Conservation (phyloP, 169 alveolate genomes). For the Besnoitia besnoiti region DNA sequence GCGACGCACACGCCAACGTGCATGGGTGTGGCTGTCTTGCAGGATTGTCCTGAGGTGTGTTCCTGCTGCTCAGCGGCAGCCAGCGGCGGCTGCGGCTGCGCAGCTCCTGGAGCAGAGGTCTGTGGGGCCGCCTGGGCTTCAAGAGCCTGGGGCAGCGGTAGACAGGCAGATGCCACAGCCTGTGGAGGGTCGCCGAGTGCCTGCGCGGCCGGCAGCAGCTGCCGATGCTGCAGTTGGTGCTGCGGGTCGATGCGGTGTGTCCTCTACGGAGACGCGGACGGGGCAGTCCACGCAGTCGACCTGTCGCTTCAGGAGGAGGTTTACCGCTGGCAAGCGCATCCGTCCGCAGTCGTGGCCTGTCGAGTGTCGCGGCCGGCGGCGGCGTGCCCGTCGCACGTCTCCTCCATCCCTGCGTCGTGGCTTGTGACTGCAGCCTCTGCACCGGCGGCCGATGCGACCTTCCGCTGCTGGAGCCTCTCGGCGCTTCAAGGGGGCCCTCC, state of each 20-base stretch:
- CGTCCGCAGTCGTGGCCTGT: slow-evolving; percentile 20
- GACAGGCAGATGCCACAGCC: background rate
- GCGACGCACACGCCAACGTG: slow-evolving; percentile 62
- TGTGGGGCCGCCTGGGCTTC: background rate
- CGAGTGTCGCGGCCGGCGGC: background rate
- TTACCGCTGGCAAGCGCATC: slow-evolving; percentile 59
- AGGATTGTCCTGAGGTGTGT: slow-evolving; percentile 50
- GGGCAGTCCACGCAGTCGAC: slow-evolving; percentile 63
- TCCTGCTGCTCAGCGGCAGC: slow-evolving; percentile 56
- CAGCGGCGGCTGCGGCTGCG: slow-evolving; percentile 51
- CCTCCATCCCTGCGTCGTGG: slow-evolving; percentile 1
- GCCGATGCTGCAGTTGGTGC: slow-evolving; percentile 56
- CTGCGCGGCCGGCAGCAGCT: slow-evolving; percentile 46
- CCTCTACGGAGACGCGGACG: slow-evolving; percentile 63
- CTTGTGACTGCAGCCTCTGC: background rate
- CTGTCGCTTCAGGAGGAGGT: slow-evolving; percentile 49
- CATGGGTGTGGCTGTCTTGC: slow-evolving; percentile 51
- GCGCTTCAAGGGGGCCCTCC: background rate
- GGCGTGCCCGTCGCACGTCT: background rate
- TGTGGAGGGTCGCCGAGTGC: background rate
- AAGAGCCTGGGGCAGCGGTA: background rate
- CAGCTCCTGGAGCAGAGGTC: background rate
- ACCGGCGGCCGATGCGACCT: slow-evolving; percentile 6
- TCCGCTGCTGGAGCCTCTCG: slow-evolving; percentile 45
- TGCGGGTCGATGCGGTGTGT: slow-evolving; percentile 63